phyloP scores from a whole-genome alignment of 768 basidiomycete species.

The Cystobasidium onofrii region DNA sequence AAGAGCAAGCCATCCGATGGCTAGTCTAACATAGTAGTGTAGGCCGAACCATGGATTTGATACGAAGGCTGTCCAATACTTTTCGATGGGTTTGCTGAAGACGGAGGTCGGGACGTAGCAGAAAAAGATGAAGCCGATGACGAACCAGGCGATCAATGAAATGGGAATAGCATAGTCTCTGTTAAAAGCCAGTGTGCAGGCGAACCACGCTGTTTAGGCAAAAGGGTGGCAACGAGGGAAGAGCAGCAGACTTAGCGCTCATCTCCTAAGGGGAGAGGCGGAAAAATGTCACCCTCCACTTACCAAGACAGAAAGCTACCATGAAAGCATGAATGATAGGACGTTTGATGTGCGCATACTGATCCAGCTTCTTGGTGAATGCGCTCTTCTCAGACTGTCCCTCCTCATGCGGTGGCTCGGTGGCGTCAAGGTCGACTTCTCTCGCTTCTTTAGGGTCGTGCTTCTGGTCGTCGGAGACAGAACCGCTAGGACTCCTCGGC shows the following conservation, averaged over 20 bases:
- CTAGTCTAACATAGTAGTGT: slow-evolving; percentile 53
- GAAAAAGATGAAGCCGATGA: slow-evolving; percentile 29
- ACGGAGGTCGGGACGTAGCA: slow-evolving; percentile 2
- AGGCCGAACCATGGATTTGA: slow-evolving; percentile 61
- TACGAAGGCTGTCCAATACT: slow-evolving; percentile 62
- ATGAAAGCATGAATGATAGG: slow-evolving; percentile 17
- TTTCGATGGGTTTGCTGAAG: slow-evolving; percentile 61
- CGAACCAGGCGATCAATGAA: slow-evolving; percentile 31
- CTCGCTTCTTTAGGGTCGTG: neutral
- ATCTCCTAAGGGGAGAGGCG: neutral
- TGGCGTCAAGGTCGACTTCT: slow-evolving; percentile 20
- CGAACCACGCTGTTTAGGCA: neutral
- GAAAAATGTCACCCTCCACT: neutral
- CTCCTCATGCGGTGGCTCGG: slow-evolving; percentile 22
- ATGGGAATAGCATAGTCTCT: slow-evolving; percentile 19
- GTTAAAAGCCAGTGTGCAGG: slow-evolving; percentile 15
- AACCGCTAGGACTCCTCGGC: neutral
- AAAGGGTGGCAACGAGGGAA: neutral
- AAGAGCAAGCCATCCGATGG: slow-evolving; percentile 67
- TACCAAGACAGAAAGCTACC: slow-evolving; percentile 23
- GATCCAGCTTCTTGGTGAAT: slow-evolving; percentile 10
- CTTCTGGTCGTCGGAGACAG: neutral
- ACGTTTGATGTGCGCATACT: slow-evolving; percentile 6
- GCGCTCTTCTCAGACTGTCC: slow-evolving; percentile 11
- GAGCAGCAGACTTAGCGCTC: neutral